phyloP scores from a whole-genome alignment of 2,329 filamentous ascomycete species.

The Rhinocladiella mackenziei region DNA sequence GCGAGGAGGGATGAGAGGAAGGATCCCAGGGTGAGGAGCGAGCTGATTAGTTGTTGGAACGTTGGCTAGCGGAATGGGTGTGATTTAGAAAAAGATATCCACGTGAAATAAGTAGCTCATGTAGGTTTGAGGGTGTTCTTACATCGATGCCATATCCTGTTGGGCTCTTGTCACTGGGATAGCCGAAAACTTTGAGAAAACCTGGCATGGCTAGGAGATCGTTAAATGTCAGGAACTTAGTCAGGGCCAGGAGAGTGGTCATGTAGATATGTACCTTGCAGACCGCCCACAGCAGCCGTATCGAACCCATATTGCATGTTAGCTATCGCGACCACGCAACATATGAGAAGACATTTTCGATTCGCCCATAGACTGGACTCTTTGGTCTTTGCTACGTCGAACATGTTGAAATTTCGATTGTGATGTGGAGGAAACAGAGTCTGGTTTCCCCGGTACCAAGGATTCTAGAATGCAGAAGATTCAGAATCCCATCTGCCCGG shows the following conservation, averaged over 20 bases:
- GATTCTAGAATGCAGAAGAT: no score
- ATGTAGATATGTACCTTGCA: no score
- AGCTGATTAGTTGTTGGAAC: conserved; percentile 44
- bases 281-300: conserved; percentile 40
- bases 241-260: no score
- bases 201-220: conserved; percentile 20
- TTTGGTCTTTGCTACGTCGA: no score
- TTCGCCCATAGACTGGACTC: conserved; percentile 4
- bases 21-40: conserved; percentile 44
- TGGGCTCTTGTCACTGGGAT: conserved; percentile 23
- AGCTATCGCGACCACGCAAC: conserved; percentile 45
- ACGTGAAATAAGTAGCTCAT: no score
- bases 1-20: conserved; percentile 40
- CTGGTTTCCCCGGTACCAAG: no score
- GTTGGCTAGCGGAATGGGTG: conserved; percentile 29
- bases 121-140: no score
- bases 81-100: no score
- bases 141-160: conserved; percentile 35
- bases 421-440: no score
- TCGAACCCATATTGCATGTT: conserved; percentile 54
- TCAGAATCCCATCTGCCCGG: no score
- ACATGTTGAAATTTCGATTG: no score
- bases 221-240: no score
- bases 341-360: conserved; percentile 41
- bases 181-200: conserved; percentile 30